These are phyloP conservation scores for Moricandia moricandioides DNA, from an alignment of 345 rosid species.

Conservation along the genomic window DNA sequence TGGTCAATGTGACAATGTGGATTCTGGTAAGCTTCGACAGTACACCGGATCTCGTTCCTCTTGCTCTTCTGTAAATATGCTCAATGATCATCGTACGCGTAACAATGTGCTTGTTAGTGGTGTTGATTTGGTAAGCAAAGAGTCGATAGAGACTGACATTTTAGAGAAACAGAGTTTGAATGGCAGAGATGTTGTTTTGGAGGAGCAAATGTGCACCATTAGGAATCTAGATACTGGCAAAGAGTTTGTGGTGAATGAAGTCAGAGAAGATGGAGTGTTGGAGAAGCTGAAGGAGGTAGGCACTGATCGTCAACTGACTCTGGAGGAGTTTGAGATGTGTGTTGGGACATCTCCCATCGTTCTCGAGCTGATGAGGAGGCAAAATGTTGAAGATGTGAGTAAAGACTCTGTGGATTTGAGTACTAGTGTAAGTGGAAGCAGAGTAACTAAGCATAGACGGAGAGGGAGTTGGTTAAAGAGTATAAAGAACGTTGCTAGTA, in stretches of 20 bases:
- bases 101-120: slow-evolving; percentile 20
- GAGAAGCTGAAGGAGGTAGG: slow-evolving; percentile 85
- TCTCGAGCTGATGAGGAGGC: slow-evolving; percentile 93
- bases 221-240: slow-evolving; percentile 84
- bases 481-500: slow-evolving; percentile 67
- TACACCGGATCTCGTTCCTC: slow-evolving; percentile 37
- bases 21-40: slow-evolving; percentile 25
- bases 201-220: slow-evolving; percentile 59
- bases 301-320: slow-evolving; percentile 79
- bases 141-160: slow-evolving; percentile 36
- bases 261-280: slow-evolving; percentile 72
- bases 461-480: slow-evolving; percentile 81
- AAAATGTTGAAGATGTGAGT: slow-evolving; percentile 70
- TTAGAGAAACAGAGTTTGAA: slow-evolving; percentile 27
- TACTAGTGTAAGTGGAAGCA: slow-evolving; percentile 40
- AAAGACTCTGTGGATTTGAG: slow-evolving; percentile 47
- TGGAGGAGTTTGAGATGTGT: slow-evolving; percentile 88
- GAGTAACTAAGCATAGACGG: slow-evolving; percentile 57
- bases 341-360: slow-evolving; percentile 96
- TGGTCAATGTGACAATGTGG: slow-evolving; percentile 32
- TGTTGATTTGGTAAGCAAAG: slow-evolving; percentile 36
- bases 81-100: slow-evolving; percentile 19
- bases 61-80: slow-evolving; percentile 40
- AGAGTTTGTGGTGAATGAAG: slow-evolving; percentile 85
- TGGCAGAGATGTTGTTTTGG: slow-evolving; percentile 32